Percentiles rank a stretch among this genome's conserved stretches.
Conservation (phyloP, 2,329 filamentous ascomycete genomes). For the Ceratocystis variospora region DNA sequence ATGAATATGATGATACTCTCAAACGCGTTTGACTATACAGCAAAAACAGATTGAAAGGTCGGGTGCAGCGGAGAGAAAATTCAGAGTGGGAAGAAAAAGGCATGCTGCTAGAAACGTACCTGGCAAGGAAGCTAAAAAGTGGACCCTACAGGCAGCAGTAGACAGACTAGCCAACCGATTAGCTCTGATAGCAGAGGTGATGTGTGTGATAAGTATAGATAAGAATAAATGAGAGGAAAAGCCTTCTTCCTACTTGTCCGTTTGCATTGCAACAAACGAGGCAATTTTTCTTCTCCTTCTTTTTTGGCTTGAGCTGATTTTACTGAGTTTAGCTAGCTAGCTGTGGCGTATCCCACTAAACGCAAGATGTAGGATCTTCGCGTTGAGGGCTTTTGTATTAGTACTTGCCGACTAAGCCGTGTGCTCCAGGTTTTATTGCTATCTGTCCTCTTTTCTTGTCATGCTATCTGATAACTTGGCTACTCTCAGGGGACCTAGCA, state of each 20-base stretch:
- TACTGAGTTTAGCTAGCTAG: background rate
- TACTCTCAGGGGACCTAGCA: constrained; percentile 6
- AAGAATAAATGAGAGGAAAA: constrained; percentile 7
- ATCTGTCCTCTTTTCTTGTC: background rate
- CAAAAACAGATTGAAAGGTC: background rate
- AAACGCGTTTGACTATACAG: no score
- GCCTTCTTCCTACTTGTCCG: background rate
- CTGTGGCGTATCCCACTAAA: constrained; percentile 11
- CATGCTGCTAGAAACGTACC: background rate
- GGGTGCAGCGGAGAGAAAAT: background rate
- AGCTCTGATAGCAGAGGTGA: background rate
- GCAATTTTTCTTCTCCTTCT: background rate
- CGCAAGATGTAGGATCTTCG: background rate
- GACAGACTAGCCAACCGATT: background rate
- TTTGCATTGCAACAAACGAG: constrained; percentile 6
- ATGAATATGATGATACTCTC: background rate
- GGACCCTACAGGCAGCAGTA: background rate
- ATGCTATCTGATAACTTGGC: background rate
- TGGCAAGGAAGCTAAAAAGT: background rate
- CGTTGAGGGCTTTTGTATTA: background rate
- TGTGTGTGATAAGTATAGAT: background rate
- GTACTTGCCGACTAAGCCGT: background rate
- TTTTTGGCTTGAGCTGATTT: background rate
- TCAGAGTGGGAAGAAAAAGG: background rate
- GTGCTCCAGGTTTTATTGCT: background rate